Evolutionary conservation across 495 filamentous ascomycete genomes (phyloP).

Genomic region (Aspergillus bridgeri): DNA sequence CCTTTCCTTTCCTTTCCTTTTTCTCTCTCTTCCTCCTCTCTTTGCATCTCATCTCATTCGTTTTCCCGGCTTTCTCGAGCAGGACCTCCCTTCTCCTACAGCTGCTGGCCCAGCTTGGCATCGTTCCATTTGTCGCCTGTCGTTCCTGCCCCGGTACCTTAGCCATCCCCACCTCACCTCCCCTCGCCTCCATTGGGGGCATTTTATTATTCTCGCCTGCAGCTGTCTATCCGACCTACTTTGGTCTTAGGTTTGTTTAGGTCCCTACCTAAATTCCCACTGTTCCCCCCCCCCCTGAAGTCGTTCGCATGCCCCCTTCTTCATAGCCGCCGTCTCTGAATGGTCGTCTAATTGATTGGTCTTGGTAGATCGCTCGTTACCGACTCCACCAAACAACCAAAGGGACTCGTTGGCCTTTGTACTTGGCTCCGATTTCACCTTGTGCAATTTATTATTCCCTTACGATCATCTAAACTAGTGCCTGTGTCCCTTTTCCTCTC

Average conservation of each 20-base stretch:
- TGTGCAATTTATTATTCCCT: not conserved
- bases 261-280: constrained; percentile 11
- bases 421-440: constrained; percentile 4
- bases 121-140: not conserved
- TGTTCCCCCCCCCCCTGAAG: constrained; percentile 14
- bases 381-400: constrained; percentile 24
- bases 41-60: not conserved
- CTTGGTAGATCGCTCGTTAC: constrained; percentile 27
- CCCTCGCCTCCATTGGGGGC: not conserved
- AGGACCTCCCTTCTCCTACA: not conserved
- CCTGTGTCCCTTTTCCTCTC: constrained; percentile 1
- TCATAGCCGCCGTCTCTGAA: constrained; percentile 15
- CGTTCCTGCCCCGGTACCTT: constrained; percentile 3
- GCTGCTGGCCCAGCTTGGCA: constrained; percentile 18
- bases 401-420: constrained; percentile 17
- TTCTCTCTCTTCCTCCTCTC: not conserved
- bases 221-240: not conserved
- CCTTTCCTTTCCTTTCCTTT: constrained; percentile 7
- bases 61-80: not conserved
- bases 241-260: constrained; percentile 13
- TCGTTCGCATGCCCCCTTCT: constrained; percentile 12
- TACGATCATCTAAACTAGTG: not conserved
- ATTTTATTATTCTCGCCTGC: not conserved
- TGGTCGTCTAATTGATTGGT: constrained; percentile 26
- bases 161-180: not conserved